A percentile compares a stretch with the other conserved stretches of the same genome.
Conservation (phyloP, 2,329 filamentous ascomycete species). For the Thielaviopsis cerberus region DNA sequence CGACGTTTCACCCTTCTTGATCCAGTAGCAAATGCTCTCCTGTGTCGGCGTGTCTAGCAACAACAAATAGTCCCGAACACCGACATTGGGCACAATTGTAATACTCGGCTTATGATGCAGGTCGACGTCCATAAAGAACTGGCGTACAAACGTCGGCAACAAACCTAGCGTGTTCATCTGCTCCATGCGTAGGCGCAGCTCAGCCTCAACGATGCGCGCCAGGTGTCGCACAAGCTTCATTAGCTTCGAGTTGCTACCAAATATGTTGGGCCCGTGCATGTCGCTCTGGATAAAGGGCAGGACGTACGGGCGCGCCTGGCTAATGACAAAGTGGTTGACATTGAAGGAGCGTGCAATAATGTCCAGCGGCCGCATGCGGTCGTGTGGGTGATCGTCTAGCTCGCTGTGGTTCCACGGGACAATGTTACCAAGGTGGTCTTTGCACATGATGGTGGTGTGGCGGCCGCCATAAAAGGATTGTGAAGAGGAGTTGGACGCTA, state of each 20-base stretch:
- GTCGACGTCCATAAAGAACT: slow-evolving; percentile 67
- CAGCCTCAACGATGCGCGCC: slow-evolving; percentile 51
- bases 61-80: slow-evolving; percentile 51
- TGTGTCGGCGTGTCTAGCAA: slow-evolving; percentile 69
- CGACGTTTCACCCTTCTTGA: slow-evolving; percentile 61
- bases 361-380: slow-evolving; percentile 11
- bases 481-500: slow-evolving; percentile 54
- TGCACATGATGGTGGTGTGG: slow-evolving; percentile 52
- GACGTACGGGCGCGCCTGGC: slow-evolving; percentile 76
- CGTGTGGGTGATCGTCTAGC: slow-evolving; percentile 9
- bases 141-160: slow-evolving; percentile 49
- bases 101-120: slow-evolving; percentile 43
- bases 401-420: slow-evolving; percentile 39
- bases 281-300: slow-evolving; percentile 70
- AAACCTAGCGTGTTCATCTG: slow-evolving; percentile 64
- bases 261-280: slow-evolving; percentile 54
- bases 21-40: slow-evolving; percentile 67
- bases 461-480: slow-evolving; percentile 46
- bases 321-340: slow-evolving; percentile 88
- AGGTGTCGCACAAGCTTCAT: slow-evolving; percentile 39
- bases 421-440: slow-evolving; percentile 53
- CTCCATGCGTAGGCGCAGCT: slow-evolving; percentile 61
- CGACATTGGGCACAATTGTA: slow-evolving; percentile 66
- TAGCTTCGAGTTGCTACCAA: slow-evolving; percentile 38
- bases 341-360: slow-evolving; percentile 46